Conservation (phyloP, 495 filamentous ascomycete species). For the Podospora didyma region DNA sequence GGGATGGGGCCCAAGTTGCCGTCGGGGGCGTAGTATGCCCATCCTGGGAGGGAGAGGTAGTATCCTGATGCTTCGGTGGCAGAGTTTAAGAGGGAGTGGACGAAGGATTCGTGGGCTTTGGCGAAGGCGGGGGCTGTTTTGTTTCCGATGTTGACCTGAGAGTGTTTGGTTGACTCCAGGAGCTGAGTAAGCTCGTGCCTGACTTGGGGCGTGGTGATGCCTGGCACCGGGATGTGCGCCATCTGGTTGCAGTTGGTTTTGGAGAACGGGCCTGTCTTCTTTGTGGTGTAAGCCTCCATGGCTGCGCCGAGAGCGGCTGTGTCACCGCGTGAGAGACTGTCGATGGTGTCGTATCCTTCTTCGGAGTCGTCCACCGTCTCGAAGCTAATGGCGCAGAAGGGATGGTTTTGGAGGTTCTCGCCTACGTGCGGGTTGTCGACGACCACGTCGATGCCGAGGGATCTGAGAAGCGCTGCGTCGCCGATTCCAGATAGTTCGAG, state of each 20-base stretch:
- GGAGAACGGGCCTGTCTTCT: slow-evolving; percentile 45
- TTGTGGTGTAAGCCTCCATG: slow-evolving; percentile 8
- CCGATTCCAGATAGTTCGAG: slow-evolving; percentile 44
- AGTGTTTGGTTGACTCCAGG: slow-evolving; percentile 59
- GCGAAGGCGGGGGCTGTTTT: slow-evolving; percentile 12
- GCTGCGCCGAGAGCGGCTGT: slow-evolving; percentile 49
- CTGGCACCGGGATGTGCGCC: slow-evolving; percentile 61
- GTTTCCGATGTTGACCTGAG: slow-evolving; percentile 36
- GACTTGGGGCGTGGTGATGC: neutral
- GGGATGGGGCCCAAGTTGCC: neutral
- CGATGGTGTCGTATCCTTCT: slow-evolving; percentile 58
- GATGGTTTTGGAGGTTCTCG: slow-evolving; percentile 27
- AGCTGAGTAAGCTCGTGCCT: neutral
- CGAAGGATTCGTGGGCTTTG: no score
- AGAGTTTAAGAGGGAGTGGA: neutral
- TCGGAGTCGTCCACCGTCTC: slow-evolving; percentile 42
- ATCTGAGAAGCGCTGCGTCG: slow-evolving; percentile 26
- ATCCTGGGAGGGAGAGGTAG: neutral
- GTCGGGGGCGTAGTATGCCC: neutral
- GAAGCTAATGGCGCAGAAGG: slow-evolving; percentile 5
- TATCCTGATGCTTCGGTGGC: neutral
- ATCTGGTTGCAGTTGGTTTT: slow-evolving; percentile 62
- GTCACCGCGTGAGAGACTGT: slow-evolving; percentile 63
- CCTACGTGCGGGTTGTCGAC: slow-evolving; percentile 51
- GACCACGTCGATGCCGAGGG: slow-evolving; percentile 38